Evolutionary conservation across 1,139 yeast species (phyloP), one percentile per base, ranked within the genome.

Genomic region (Scheffersomyces lignicola): DNA sequence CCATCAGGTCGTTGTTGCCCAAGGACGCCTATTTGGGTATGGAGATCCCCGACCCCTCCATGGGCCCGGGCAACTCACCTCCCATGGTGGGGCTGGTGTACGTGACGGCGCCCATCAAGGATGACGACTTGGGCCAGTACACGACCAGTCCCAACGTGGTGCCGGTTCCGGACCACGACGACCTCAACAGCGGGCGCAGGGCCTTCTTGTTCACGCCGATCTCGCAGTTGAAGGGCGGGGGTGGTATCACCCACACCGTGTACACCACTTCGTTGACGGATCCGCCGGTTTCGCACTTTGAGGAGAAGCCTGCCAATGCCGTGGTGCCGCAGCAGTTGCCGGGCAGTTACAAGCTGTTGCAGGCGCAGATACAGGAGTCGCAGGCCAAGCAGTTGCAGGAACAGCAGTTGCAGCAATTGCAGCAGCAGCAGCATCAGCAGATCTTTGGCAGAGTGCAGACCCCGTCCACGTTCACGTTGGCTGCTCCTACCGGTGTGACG

Each of bases 51-150:
- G 88, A 82, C 40, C 94, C 97, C 1, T 75, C 80, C 2, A 81
- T 82, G 50, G 94, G 95, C 8, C 76, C 87, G 34, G 58, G 63
- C 10, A 66, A 66, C 41, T 95, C 96, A 0, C 97, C 97, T 9
- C 98, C 99, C 5, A 60, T 88, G 25, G 78, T 85, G 23, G 99
- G 99, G 18, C 94, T 87, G 26, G 96, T 90, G 6, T 92, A 85
- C 55, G 61, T 82, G 42, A 76, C 94, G 39, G 85, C 87, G 1
- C 78, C 81, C 26, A 80, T 81, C 44, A 79, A 80, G 25, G 80
- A 80, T 38, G 96, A 88, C 54, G 94, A 84, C 56, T 67, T 80
- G 44, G 90, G 90, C 36, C 90, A 83, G 56, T 83, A 80, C 54
- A 73, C 80, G 2, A 58, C 73, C 9, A 63, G 72, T 53, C 72